phyloP scores from a whole-genome alignment of 2,329 filamentous ascomycete species.

The Allantophomopsis cytisporea region DNA sequence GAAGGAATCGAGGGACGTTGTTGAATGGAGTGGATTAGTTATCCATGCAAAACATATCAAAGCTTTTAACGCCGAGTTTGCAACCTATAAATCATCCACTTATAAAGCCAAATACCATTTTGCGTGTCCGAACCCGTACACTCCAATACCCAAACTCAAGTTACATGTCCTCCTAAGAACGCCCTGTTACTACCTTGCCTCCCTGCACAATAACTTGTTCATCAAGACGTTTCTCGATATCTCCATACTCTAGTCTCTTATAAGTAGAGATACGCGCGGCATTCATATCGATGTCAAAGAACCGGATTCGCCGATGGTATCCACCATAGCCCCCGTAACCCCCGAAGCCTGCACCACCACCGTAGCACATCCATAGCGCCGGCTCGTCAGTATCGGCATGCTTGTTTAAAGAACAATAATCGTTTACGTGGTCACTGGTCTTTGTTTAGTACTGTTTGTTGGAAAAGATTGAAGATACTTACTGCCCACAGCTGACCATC shows the following conservation, averaged over 20 bases:
- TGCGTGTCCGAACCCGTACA: too few relatives aligned
- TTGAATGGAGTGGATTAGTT: too few relatives aligned
- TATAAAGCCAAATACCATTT: too few relatives aligned
- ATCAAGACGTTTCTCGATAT: slow-evolving; percentile 38
- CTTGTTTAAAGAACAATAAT: slow-evolving; percentile 68
- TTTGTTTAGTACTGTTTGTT: neutral
- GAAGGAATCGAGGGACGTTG: too few relatives aligned
- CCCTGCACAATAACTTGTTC: slow-evolving; percentile 54
- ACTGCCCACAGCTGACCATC: slow-evolving; percentile 86
- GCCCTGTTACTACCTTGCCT: slow-evolving; percentile 25
- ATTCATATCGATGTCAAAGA: slow-evolving; percentile 92
- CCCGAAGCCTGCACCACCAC: slow-evolving; percentile 80
- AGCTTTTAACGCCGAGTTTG: too few relatives aligned
- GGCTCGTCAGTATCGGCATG: slow-evolving; percentile 27
- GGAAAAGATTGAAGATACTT: slow-evolving; percentile 22
- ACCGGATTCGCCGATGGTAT: slow-evolving; percentile 68
- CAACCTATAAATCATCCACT: too few relatives aligned
- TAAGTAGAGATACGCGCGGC: slow-evolving; percentile 80
- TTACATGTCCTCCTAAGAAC: too few relatives aligned
- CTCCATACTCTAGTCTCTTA: slow-evolving; percentile 69
- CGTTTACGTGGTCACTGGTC: slow-evolving; percentile 78
- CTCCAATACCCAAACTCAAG: too few relatives aligned
- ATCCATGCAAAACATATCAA: too few relatives aligned
- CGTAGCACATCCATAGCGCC: slow-evolving; percentile 96
- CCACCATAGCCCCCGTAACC: slow-evolving; percentile 88